Evolutionary conservation across 192 early-diverging fungal species (phyloP).

Genomic region (Entrophospora sp.): DNA sequence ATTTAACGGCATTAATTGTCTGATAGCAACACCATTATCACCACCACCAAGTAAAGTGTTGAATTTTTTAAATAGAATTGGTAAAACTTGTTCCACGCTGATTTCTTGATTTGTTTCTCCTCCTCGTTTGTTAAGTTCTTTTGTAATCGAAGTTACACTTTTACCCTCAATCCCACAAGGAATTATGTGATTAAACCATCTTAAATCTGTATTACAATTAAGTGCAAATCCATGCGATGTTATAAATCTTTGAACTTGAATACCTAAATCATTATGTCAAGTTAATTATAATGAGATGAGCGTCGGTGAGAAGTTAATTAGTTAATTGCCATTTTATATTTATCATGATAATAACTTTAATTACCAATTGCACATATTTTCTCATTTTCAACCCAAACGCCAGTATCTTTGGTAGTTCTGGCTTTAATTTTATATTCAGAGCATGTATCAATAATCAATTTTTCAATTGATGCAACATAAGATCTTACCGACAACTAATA

Average conservation of each 20-base stretch:
- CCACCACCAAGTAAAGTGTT: conserved; percentile 36
- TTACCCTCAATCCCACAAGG: conserved; percentile 81
- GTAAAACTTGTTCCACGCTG: conserved; percentile 43
- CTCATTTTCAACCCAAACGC: conserved; percentile 81
- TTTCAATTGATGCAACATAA: conserved; percentile 76
- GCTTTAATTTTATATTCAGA: conserved; percentile 55
- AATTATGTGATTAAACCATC: conserved; percentile 83
- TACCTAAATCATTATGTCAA: too few species aligned
- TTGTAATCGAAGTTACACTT: conserved; percentile 62
- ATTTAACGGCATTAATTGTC: conserved; percentile 32
- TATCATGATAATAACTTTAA: not conserved
- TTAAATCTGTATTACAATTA: conserved; percentile 85
- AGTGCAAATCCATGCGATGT: conserved; percentile 92
- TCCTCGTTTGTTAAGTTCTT: conserved; percentile 29
- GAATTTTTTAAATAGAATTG: conserved; percentile 39
- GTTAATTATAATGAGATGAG: too few species aligned
- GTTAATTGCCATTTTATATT: not conserved
- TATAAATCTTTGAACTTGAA: conserved; percentile 79
- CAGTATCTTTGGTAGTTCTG: conserved; percentile 63
- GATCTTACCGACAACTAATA: conserved; percentile 55
- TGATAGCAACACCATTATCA: too few species aligned
- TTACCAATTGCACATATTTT: conserved; percentile 93
- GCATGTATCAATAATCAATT: conserved; percentile 67
- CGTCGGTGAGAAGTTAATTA: not conserved
- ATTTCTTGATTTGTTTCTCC: conserved; percentile 12